Conservation (phyloP, 116 monocot species). For the Phalaenopsis hybrid region DNA sequence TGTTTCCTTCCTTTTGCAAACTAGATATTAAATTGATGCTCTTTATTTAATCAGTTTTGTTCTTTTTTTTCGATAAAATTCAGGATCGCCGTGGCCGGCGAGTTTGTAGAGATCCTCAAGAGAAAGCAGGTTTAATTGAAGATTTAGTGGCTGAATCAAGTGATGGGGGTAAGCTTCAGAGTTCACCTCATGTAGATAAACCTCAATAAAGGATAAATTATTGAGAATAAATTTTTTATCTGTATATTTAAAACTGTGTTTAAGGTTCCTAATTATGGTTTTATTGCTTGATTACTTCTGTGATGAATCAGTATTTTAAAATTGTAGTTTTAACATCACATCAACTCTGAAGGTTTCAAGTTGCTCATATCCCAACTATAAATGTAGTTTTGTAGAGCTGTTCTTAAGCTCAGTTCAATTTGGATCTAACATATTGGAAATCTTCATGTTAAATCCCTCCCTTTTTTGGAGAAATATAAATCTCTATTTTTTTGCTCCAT, state of each 20-base stretch:
- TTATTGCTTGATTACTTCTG: background rate
- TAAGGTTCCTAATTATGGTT: background rate
- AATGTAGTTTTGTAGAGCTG: background rate
- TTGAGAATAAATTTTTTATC: background rate
- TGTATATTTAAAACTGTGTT: background rate
- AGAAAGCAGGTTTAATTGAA: constrained; percentile 30
- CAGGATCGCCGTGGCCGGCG: constrained; percentile 37
- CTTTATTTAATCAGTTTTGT: background rate
- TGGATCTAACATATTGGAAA: background rate
- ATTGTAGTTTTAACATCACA: background rate
- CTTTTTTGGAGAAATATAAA: too few species aligned
- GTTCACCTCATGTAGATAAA: constrained; percentile 5
- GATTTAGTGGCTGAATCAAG: constrained; percentile 21
- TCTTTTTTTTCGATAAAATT: background rate
- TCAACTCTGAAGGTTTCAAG: background rate
- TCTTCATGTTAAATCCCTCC: too few species aligned
- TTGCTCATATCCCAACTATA: background rate
- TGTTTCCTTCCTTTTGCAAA: background rate
- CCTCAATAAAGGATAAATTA: constrained; percentile 21
- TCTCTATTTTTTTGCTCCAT: too few species aligned
- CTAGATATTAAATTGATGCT: background rate
- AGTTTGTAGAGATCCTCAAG: constrained; percentile 12
- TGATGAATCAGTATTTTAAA: background rate
- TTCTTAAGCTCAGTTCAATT: background rate
- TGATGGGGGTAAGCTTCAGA: constrained; percentile 25